These are phyloP conservation scores for Camelina laxa DNA, from an alignment of 345 rosid genomes.

Conservation along the genomic window DNA sequence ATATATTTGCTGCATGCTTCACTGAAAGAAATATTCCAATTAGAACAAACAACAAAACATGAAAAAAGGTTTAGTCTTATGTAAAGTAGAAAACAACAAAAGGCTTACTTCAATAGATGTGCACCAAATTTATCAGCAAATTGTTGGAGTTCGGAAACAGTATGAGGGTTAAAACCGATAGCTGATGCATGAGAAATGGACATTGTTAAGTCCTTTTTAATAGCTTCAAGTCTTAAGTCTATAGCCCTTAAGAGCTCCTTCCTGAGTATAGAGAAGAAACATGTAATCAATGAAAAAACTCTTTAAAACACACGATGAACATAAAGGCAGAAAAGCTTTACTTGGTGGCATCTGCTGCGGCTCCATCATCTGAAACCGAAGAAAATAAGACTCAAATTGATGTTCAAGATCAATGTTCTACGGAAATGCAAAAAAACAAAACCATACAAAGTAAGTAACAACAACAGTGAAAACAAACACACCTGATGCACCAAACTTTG, in stretches of 20 bases:
- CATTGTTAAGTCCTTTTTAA: conserved; percentile 68
- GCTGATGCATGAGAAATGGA: conserved; percentile 77
- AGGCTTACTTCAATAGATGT: conserved; percentile 72
- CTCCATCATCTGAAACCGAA: conserved; percentile 35
- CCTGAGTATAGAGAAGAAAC: conserved; percentile 47
- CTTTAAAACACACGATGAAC: conserved; percentile 1
- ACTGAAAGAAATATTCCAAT: conserved; percentile 47
- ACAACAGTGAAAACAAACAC: conserved; percentile 20
- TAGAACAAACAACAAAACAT: neutral
- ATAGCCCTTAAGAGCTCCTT: conserved; percentile 93
- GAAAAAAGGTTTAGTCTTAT: conserved; percentile 12
- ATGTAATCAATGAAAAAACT: conserved; percentile 14
- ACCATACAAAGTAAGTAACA: neutral
- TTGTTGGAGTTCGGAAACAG: conserved; percentile 65
- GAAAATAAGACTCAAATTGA: neutral
- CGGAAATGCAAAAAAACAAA: neutral
- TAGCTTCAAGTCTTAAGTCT: conserved; percentile 79
- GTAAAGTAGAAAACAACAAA: neutral
- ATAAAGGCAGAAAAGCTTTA: conserved; percentile 45
- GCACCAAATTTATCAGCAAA: conserved; percentile 89
- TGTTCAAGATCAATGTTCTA: neutral
- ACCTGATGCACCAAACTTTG: conserved; percentile 59
- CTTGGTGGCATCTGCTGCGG: conserved; percentile 55
- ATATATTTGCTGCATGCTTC: conserved; percentile 79
- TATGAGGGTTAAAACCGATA: conserved; percentile 72